Evolutionary conservation across 805 yeast genomes (phyloP), one percentile per base, ranked within the genome.

Genomic region (Kazachstania kunashirensis): DNA sequence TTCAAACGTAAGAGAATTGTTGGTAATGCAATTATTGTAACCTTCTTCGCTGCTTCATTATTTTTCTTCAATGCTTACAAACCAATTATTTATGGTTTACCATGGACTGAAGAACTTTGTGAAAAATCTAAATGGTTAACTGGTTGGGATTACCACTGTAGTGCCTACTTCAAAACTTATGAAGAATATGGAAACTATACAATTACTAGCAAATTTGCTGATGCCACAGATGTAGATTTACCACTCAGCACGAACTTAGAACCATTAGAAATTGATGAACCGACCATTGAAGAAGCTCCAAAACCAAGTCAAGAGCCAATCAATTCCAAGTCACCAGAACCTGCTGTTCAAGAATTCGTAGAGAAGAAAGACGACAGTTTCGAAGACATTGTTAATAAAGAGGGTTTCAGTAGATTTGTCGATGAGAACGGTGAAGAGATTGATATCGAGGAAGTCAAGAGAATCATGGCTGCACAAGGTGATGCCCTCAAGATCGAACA

Each of bases 71-170:
- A 62, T 37, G 59, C 66, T 42, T 78, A 78, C 62, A 70, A 84
- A 2, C 81, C 97, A 24, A 61, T 92, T 52, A 71, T 79, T 33
- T 83, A 84, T 55, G 98, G 83, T 32, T 54, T 72, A 10, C 72
- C 74, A 37, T 89, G 97, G 96, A 81, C 94, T 32, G 70, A 70
- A 50, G 58, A 55, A 20, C 59, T 69, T 41, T 92, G 98, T 63
- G 62, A 66, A 40, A 63, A 68, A 30, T 66, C 88, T 31, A 75
- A 75, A 62, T 58, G 75, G 48, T 45, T 82, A 23, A 43, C 65
- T 3, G 67, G 73, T 27, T 92, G 97, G 98, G 98, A 92, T 68
- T 92, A 77, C 55, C 81, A 79, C 53, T 92, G 99, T 65, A 66
- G 63, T 42, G 48, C 67, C 11, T 85, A 73, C 54, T 50, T 59